Evolutionary conservation across 208 protist genomes (phyloP).

Genomic region (Phytomonas francai): DNA sequence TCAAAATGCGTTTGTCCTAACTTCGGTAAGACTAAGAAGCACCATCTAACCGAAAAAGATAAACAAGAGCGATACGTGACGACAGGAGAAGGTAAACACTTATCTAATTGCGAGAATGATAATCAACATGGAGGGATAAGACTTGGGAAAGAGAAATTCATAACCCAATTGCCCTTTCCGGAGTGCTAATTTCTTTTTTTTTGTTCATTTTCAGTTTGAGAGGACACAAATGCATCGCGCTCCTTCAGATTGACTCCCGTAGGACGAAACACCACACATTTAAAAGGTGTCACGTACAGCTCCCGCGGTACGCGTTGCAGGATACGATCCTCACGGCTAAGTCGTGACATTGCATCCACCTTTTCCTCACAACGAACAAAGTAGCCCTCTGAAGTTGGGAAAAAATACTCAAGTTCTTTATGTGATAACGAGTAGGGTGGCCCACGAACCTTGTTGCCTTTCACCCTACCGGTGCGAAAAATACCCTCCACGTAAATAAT

Average conservation of each 20-base stretch:
- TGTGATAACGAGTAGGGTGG: constrained; percentile 68
- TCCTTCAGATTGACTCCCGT: constrained; percentile 37
- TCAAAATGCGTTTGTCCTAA: background rate
- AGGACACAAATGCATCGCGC: constrained; percentile 2
- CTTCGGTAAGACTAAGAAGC: background rate
- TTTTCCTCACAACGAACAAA: constrained; percentile 86
- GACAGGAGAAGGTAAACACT: background rate
- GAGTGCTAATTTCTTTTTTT: background rate
- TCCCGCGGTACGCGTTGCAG: constrained; percentile 70
- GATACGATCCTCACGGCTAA: constrained; percentile 74
- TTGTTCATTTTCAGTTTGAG: background rate
- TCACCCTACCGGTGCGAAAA: constrained; percentile 78
- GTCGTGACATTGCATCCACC: constrained; percentile 65
- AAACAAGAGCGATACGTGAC: background rate
- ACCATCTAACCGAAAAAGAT: background rate
- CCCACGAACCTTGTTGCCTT: constrained; percentile 65
- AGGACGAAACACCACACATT: constrained; percentile 77
- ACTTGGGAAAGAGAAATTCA: background rate
- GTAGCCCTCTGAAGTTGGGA: constrained; percentile 53
- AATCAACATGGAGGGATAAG: background rate
- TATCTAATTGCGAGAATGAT: background rate
- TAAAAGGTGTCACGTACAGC: constrained; percentile 81
- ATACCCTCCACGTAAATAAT: constrained; percentile 85
- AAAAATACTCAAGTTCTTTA: constrained; percentile 70
- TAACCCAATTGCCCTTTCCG: background rate